phyloP scores from a whole-genome alignment of 495 filamentous ascomycete species.

The Hyaloscypha finlandica region DNA sequence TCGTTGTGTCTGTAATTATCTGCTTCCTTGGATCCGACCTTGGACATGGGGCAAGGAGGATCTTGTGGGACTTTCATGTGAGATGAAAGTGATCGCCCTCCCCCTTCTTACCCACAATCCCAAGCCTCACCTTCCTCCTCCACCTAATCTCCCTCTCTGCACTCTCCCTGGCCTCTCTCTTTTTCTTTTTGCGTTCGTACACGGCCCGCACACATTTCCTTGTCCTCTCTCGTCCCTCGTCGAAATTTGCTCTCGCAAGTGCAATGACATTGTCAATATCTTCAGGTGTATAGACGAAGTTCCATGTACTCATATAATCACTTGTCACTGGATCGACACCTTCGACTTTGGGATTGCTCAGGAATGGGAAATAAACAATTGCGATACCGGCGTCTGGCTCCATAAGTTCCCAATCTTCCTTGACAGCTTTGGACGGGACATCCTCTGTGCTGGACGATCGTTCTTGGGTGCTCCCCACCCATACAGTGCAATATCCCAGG shows the following conservation, averaged over 20 bases:
- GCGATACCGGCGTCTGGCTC: conserved; percentile 80
- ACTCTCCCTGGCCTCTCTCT: conserved; percentile 60
- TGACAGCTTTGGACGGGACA: conserved; percentile 60
- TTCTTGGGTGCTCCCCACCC: conserved; percentile 84
- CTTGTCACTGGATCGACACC: conserved; percentile 77
- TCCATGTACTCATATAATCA: conserved; percentile 94
- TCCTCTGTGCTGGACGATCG: conserved; percentile 54
- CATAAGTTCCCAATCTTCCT: conserved; percentile 74
- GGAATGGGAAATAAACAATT: conserved; percentile 87
- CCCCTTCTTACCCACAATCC: conserved; percentile 42
- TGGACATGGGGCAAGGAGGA: too few species aligned
- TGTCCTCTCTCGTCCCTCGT: conserved; percentile 74
- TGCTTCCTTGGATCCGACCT: background rate
- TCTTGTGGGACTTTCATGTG: conserved; percentile 18
- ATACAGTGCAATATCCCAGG: conserved; percentile 88
- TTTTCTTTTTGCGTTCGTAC: conserved; percentile 84
- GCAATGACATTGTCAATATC: conserved; percentile 80
- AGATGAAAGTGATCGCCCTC: conserved; percentile 51
- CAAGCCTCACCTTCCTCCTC: conserved; percentile 44
- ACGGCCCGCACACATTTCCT: conserved; percentile 81
- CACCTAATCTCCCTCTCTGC: conserved; percentile 47
- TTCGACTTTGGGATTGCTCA: conserved; percentile 75
- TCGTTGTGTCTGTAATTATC: background rate
- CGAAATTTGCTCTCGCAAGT: conserved; percentile 84
- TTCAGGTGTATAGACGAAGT: conserved; percentile 88